Percentiles rank a stretch among this genome's conserved stretches.
Evolutionary conservation across 2,329 filamentous ascomycete species (phyloP).

Genomic region (Myriangium duriaei): DNA sequence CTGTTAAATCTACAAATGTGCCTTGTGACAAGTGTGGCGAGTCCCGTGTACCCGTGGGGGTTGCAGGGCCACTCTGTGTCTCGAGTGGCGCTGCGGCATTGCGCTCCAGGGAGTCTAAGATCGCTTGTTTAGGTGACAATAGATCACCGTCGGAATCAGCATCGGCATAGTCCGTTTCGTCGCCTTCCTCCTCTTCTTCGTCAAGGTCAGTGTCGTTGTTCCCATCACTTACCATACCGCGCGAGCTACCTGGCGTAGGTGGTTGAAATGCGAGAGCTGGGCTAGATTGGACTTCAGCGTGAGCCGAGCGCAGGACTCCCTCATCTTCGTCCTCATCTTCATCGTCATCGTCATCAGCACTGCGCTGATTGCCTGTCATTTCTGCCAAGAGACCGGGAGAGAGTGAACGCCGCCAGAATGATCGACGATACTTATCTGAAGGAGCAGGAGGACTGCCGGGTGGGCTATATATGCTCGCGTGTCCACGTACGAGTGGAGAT

Average conservation of each 20-base stretch:
- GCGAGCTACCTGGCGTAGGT: constrained; percentile 21
- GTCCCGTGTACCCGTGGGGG: constrained; percentile 30
- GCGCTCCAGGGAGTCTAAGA: constrained; percentile 17
- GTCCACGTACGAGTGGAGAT: constrained; percentile 12
- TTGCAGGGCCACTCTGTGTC: constrained; percentile 32
- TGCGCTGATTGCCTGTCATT: constrained; percentile 13
- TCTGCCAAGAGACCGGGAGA: constrained; percentile 16
- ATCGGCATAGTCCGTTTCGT: background rate
- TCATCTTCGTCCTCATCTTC: constrained; percentile 19
- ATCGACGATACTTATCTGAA: constrained; percentile 18
- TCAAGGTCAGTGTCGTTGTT: background rate
- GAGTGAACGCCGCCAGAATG: constrained; percentile 19
- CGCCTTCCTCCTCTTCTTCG: background rate
- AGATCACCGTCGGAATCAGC: background rate
- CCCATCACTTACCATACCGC: background rate
- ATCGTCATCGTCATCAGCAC: constrained; percentile 19
- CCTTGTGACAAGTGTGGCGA: background rate
- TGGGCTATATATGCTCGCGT: constrained; percentile 19
- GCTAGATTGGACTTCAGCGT: constrained; percentile 15
- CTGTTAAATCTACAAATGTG: too few relatives aligned
- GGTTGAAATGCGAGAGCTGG: constrained; percentile 23
- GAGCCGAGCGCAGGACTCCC: constrained; percentile 17
- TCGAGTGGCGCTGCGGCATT: constrained; percentile 16
- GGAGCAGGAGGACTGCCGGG: constrained; percentile 26
- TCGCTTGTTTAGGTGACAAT: background rate